Base-by-base conservation (phyloP, 1,284 basidiomycete genomes). In the Leccinum brunneo-olivaceum region DNA sequence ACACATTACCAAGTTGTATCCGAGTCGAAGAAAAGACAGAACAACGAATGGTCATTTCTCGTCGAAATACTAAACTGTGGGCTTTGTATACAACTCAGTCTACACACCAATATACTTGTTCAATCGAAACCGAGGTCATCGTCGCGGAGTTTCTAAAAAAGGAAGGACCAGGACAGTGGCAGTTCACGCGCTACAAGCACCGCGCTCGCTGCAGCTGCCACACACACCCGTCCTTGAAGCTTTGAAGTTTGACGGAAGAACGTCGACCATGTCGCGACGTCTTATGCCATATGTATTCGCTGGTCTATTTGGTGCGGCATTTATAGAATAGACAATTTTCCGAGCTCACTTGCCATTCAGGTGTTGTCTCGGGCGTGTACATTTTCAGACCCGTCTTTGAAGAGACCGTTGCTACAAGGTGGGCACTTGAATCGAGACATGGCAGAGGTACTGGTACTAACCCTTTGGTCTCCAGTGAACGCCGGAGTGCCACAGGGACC, bases 351-450 rank as follows among this genome's bases (percentile, higher is more conserved):
- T 2, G 25, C 27, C 15, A 11, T 4, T 24, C 50, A 84, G 82
- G 81, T 23, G 58, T 81, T 35, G 50, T 70, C 19, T 82, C 81
- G 11, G 81, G 81, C 12, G 55, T 81, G 27, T 83, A 84, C 57
- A 78, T 83, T 45, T 77, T 77, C 56, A 64, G 66, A 49, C 74
- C 74, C 14, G 48, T 71, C 43, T 52, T 76, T 12, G 52, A 51
- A 12, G 39, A 42, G 28, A 49, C 36, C 12, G 19, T 24, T 32
- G 34, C 44, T 27, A 36, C 33, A 29, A 34, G 37, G 60, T 62
- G 42, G 39, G 55, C 30, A 9, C n/a, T 33, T 34, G 16, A 25
- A 24, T 25, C 8, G 16, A 33, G 18, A 9, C 5, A 10, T 16
- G 3, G 6, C 4, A 27, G 12, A 36, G 27, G 21, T 11, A 20